A percentile compares a stretch with the other conserved stretches of the same genome.
Conservation (phyloP, 495 filamentous ascomycete genomes). For the Penicillium waksmanii region DNA sequence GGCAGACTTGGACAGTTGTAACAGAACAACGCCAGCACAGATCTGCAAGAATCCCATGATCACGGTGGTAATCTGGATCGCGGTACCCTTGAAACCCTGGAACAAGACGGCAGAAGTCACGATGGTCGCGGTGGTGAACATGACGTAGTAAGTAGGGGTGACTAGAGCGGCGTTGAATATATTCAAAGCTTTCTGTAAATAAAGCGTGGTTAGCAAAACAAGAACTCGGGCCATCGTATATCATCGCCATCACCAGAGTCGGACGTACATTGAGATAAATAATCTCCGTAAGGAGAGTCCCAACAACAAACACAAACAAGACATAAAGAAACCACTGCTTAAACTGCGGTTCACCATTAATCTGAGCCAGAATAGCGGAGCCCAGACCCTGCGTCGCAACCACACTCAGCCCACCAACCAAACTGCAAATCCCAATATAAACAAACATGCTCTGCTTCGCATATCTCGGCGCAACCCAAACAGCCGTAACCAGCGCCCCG, state of each 20-base stretch:
- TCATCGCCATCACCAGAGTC: background rate
- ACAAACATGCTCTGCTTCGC: constrained; percentile 98
- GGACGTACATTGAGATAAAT: constrained; percentile 88
- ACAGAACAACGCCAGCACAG: constrained; percentile 90
- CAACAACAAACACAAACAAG: constrained; percentile 85
- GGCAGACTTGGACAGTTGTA: constrained; percentile 96
- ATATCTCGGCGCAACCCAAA: constrained; percentile 87
- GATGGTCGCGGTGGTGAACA: constrained; percentile 94
- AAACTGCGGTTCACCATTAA: constrained; percentile 79
- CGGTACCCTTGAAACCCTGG: constrained; percentile 88
- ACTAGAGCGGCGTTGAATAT: constrained; percentile 96
- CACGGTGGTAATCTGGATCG: constrained; percentile 80
- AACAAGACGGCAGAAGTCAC: constrained; percentile 92
- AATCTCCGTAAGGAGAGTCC: constrained; percentile 88
- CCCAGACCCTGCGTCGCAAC: constrained; percentile 94
- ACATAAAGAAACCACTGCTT: constrained; percentile 98
- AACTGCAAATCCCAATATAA: constrained; percentile 93
- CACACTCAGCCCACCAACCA: constrained; percentile 92
- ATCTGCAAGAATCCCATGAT: constrained; percentile 94
- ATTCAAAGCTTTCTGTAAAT: constrained; percentile 93
- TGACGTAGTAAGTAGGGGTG: constrained; percentile 97
- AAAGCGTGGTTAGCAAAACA: background rate
- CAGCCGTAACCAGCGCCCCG: constrained; percentile 68
- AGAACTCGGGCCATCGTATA: background rate
- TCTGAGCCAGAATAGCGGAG: constrained; percentile 87